Evolutionary conservation across 2,329 filamentous ascomycete species (phyloP).

Genomic region (Epichloe festucae): DNA sequence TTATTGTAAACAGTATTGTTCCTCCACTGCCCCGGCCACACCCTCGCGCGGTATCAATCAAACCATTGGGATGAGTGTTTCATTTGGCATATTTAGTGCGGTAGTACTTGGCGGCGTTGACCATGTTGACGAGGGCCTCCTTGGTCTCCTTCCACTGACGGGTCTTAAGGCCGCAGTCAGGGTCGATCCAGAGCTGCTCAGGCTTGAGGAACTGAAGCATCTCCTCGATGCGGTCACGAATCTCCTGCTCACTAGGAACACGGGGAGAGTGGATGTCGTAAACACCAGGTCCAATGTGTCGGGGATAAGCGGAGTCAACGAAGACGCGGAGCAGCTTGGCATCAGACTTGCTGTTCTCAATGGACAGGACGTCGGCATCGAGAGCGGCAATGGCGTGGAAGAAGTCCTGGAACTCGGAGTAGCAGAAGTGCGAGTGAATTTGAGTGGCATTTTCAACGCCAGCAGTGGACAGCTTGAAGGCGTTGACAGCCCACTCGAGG

Average conservation of each 20-base stretch:
- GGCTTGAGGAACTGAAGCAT: slow-evolving; percentile 97
- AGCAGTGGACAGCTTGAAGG: slow-evolving; percentile 90
- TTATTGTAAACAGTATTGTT: slow-evolving; percentile 17
- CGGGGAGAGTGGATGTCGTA: slow-evolving; percentile 99
- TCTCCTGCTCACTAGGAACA: slow-evolving; percentile 94
- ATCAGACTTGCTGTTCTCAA: slow-evolving; percentile 99
- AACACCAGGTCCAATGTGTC: slow-evolving; percentile 97
- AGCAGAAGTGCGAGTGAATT: slow-evolving; percentile 99
- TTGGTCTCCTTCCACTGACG: slow-evolving; percentile 98
- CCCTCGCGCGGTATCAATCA: slow-evolving; percentile 8
- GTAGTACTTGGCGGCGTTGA: slow-evolving; percentile 95
- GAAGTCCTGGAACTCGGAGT: slow-evolving; percentile 99
- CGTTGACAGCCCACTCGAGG: slow-evolving; percentile 93
- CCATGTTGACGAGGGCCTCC: slow-evolving; percentile 90
- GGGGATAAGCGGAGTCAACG: slow-evolving; percentile 90
- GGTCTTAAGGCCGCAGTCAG: slow-evolving; percentile 98
- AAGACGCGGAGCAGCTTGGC: slow-evolving; percentile 99
- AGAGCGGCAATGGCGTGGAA: slow-evolving; percentile 99
- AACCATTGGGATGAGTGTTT: slow-evolving; percentile 14
- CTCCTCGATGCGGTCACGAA: slow-evolving; percentile 94
- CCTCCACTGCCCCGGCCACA: slow-evolving; percentile 5
- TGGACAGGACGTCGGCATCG: slow-evolving; percentile 94
- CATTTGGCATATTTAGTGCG: slow-evolving; percentile 73
- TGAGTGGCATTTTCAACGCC: slow-evolving; percentile 93
- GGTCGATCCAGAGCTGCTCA: slow-evolving; percentile 99